These are phyloP conservation scores for Trypanosoma rangeli DNA, from an alignment of 208 protist species.

Conservation along the genomic window DNA sequence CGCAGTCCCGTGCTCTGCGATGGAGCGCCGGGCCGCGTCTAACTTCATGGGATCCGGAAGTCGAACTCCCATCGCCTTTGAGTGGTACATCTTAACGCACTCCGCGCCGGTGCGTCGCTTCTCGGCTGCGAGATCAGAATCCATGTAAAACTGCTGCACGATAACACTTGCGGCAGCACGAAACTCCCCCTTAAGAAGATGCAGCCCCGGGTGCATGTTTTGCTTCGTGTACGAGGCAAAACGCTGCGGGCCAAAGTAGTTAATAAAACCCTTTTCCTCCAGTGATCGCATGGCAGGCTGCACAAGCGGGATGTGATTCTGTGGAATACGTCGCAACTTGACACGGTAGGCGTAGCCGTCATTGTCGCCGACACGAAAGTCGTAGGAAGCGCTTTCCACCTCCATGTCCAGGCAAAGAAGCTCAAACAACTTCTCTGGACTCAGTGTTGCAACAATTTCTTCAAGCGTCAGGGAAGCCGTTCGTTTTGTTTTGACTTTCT, in stretches of 20 bases:
- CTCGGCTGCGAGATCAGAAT: slow-evolving; percentile 68
- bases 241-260: slow-evolving; percentile 82
- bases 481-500: slow-evolving; percentile 22
- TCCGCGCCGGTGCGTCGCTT: slow-evolving; percentile 47
- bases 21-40: slow-evolving; percentile 35
- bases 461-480: slow-evolving; percentile 20
- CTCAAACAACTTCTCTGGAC: slow-evolving; percentile 78
- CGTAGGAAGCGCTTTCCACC: slow-evolving; percentile 50
- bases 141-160: slow-evolving; percentile 87
- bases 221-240: slow-evolving; percentile 80
- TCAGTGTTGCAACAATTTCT: slow-evolving; percentile 25
- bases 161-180: slow-evolving; percentile 79
- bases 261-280: slow-evolving; percentile 83
- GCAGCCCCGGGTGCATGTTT: slow-evolving; percentile 87
- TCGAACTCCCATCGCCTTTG: slow-evolving; percentile 40
- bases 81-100: slow-evolving; percentile 42
- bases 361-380: slow-evolving; percentile 66
- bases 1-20: slow-evolving; percentile 67
- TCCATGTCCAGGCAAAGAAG: slow-evolving; percentile 85
- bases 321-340: slow-evolving; percentile 63
- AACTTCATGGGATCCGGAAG: slow-evolving; percentile 47
- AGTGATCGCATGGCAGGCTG: slow-evolving; percentile 61
- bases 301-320: slow-evolving; percentile 58
- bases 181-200: slow-evolving; percentile 82
- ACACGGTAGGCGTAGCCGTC: slow-evolving; percentile 71